Evolutionary conservation across 306 rosid genomes (phyloP).

Genomic region (Acacia melanoxylon): DNA sequence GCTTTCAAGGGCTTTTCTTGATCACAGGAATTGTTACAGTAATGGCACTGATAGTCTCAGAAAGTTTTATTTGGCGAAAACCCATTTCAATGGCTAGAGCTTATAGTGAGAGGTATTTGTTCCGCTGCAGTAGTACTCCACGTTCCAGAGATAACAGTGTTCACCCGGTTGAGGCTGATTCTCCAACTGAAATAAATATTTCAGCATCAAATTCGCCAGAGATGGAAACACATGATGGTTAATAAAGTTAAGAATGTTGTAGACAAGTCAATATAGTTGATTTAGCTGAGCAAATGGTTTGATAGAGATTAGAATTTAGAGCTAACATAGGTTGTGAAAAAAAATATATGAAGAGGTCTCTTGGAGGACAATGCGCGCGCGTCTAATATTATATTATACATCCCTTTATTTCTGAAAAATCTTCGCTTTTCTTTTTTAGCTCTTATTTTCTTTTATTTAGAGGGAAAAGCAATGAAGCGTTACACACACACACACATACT

Average conservation of each 20-base stretch:
- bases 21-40: constrained; percentile 7
- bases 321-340: too few relatives aligned
- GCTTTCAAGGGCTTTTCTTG: constrained; percentile 38
- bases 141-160: not conserved
- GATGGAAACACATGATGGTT: not conserved
- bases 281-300: not conserved
- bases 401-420: too few relatives aligned
- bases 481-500: too few relatives aligned
- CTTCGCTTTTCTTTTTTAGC: too few relatives aligned
- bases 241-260: not conserved
- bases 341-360: too few relatives aligned
- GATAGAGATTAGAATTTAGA: not conserved
- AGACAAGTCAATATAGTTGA: not conserved
- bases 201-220: not conserved
- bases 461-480: too few relatives aligned
- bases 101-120: constrained; percentile 23
- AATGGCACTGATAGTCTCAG: constrained; percentile 32
- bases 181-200: not conserved
- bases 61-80: constrained; percentile 35
- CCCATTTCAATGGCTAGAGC: constrained; percentile 32
- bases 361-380: too few relatives aligned
- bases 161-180: not conserved
- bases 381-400: too few relatives aligned
- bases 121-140: not conserved
- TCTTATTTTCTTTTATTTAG: too few relatives aligned